These are phyloP conservation scores for Ganoderma meredithae DNA, from an alignment of 1,284 basidiomycete genomes.

Conservation along the genomic window DNA sequence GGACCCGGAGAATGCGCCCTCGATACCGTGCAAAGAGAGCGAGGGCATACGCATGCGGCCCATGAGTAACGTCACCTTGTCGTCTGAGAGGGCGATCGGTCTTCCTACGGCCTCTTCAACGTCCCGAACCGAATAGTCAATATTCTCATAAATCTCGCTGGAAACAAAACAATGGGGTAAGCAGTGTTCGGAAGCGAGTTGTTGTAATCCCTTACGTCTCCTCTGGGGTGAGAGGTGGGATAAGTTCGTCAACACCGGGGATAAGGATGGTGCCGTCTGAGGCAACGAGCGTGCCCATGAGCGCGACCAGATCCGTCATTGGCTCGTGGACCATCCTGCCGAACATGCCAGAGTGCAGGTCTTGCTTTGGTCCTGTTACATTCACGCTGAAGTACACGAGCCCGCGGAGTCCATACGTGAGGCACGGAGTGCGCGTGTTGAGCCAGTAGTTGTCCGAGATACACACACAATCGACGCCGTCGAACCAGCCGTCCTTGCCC, in stretches of 20 bases:
- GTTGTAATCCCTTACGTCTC: constrained; percentile 64
- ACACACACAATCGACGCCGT: constrained; percentile 94
- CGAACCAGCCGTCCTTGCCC: constrained; percentile 80
- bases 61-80: constrained; percentile 91
- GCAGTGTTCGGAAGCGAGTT: neutral
- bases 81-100: constrained; percentile 77
- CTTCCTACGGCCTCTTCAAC: constrained; percentile 85
- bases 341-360: constrained; percentile 94
- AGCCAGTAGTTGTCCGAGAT: constrained; percentile 93
- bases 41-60: constrained; percentile 89
- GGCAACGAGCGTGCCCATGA: constrained; percentile 91
- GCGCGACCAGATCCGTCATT: constrained; percentile 81
- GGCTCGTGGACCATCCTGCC: constrained; percentile 91
- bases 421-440: constrained; percentile 77
- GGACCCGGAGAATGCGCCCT: constrained; percentile 92
- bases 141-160: constrained; percentile 71
- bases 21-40: constrained; percentile 95
- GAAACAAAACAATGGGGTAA: neutral
- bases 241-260: constrained; percentile 92
- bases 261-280: constrained; percentile 87
- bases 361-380: constrained; percentile 85
- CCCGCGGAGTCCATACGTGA: constrained; percentile 88
- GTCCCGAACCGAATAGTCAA: constrained; percentile 82
- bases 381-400: constrained; percentile 90
- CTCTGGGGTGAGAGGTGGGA: constrained; percentile 77